Conservation (phyloP, 352 stramenopile genomes). For the Phytophthora cactorum region DNA sequence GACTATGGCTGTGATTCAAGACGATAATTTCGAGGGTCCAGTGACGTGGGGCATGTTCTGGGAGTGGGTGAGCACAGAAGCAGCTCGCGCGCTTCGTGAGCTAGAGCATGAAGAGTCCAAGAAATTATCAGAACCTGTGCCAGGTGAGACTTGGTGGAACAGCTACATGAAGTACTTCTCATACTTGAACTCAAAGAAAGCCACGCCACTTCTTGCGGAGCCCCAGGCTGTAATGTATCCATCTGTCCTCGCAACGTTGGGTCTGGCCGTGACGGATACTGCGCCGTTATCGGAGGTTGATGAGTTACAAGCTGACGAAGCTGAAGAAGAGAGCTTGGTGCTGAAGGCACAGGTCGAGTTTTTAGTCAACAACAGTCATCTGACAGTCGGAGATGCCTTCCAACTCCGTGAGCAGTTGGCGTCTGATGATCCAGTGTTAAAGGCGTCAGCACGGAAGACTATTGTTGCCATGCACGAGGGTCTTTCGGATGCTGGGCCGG, state of each 20-base stretch:
- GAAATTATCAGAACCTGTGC: conserved; percentile 46
- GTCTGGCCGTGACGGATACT: conserved; percentile 6
- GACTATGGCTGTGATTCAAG: conserved; percentile 62
- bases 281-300: background rate
- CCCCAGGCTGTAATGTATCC: conserved; percentile 36
- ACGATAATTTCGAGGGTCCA: conserved; percentile 64
- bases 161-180: conserved; percentile 64
- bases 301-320: conserved; percentile 8
- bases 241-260: conserved; percentile 23
- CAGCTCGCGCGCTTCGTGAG: conserved; percentile 63
- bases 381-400: conserved; percentile 75
- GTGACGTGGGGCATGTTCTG: conserved; percentile 89
- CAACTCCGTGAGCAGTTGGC: conserved; percentile 70
- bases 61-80: conserved; percentile 87
- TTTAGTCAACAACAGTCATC: conserved; percentile 63
- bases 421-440: conserved; percentile 52
- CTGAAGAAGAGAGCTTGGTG: conserved; percentile 48
- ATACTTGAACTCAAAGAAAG: conserved; percentile 39
- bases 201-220: conserved; percentile 31
- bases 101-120: conserved; percentile 67
- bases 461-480: conserved; percentile 69
- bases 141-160: conserved; percentile 69
- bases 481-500: conserved; percentile 39
- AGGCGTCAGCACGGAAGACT: conserved; percentile 61
- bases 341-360: conserved; percentile 80